These are phyloP conservation scores for Xylaria sp. DNA, from an alignment of 2,329 filamentous ascomycete species.

Conservation along the genomic window DNA sequence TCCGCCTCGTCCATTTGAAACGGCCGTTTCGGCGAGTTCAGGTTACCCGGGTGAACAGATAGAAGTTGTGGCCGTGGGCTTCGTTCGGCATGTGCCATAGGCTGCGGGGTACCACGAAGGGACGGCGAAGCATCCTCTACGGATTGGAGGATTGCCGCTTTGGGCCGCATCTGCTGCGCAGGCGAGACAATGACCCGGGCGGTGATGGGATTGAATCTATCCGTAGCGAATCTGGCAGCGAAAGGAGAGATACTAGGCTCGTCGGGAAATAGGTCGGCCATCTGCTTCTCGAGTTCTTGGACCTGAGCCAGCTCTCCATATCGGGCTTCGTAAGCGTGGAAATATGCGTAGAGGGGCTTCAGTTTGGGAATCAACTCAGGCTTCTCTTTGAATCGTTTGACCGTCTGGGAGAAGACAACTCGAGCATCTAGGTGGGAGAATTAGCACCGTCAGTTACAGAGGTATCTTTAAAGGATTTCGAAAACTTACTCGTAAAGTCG, in stretches of 20 bases:
- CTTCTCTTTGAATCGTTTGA: conserved; percentile 82
- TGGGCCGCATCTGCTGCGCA: conserved; percentile 78
- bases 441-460: conserved; percentile 33
- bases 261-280: conserved; percentile 92
- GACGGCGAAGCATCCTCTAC: conserved; percentile 62
- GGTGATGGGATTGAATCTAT: conserved; percentile 82
- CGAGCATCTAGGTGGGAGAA: conserved; percentile 75
- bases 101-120: conserved; percentile 58
- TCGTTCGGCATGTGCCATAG: conserved; percentile 47
- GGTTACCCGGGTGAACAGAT: conserved; percentile 50
- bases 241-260: conserved; percentile 83
- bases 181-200: conserved; percentile 88
- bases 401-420: conserved; percentile 94
- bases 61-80: conserved; percentile 63
- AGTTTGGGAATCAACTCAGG: conserved; percentile 78
- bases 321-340: conserved; percentile 94
- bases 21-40: conserved; percentile 70
- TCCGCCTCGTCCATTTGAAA: conserved; percentile 77
- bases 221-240: conserved; percentile 76
- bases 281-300: conserved; percentile 88
- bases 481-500: conserved; percentile 85
- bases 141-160: conserved; percentile 60
- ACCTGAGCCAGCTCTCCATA: conserved; percentile 95
- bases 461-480: conserved; percentile 21
- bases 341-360: conserved; percentile 87